phyloP scores from a whole-genome alignment of 225 moss, liverwort and hornwort species.

The Bryum argenteum region DNA sequence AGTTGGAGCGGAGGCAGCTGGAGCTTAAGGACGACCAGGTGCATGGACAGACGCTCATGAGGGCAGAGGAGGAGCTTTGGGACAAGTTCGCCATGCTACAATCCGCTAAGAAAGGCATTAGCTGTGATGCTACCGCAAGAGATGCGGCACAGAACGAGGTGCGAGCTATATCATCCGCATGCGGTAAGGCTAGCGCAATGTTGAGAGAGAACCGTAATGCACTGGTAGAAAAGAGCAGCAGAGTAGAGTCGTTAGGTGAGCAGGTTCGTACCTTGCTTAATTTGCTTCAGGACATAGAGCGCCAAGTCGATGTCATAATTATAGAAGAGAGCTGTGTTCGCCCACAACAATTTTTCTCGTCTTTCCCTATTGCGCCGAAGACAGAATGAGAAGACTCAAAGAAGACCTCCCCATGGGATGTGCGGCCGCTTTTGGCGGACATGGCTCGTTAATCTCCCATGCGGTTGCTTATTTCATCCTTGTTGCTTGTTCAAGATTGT shows the following conservation, averaged over 20 bases:
- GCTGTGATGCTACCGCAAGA: not conserved
- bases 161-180: not conserved
- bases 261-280: no score
- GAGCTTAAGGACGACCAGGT: not conserved
- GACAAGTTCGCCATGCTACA: not conserved
- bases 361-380: not conserved
- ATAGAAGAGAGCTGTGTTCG: not conserved
- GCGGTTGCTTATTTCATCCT: not conserved
- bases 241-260: not conserved
- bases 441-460: not conserved
- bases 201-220: no score
- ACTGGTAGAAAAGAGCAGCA: not conserved
- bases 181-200: no score
- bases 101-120: not conserved
- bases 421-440: not conserved
- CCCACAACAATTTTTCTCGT: not conserved
- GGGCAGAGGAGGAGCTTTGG: not conserved
- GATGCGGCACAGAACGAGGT: not conserved
- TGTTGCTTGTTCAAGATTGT: not conserved
- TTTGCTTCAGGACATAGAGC: not conserved
- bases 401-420: not conserved
- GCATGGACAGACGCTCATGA: not conserved
- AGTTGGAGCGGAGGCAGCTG: no score
- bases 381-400: no score
- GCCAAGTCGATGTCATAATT: not conserved